Evolutionary conservation across 2,329 filamentous ascomycete genomes (phyloP).

Genomic region (Nigrospora osmanthi): DNA sequence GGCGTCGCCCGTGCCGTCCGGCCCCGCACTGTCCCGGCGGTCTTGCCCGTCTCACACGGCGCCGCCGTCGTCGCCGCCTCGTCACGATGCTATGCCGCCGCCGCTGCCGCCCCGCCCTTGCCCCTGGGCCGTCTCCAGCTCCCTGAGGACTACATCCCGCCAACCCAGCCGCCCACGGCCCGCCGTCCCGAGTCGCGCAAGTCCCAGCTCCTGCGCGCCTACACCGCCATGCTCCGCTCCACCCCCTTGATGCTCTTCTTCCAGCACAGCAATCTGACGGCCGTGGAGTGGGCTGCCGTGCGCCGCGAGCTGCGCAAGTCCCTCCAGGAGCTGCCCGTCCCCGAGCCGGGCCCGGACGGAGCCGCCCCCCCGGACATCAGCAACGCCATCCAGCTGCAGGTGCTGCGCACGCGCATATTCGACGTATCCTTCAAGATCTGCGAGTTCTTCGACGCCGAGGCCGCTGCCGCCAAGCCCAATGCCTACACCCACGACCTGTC

Average conservation of each 20-base stretch:
- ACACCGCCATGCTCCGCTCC: slow-evolving; percentile 80
- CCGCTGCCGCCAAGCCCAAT: slow-evolving; percentile 25
- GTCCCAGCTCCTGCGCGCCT: slow-evolving; percentile 77
- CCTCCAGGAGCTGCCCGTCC: slow-evolving; percentile 30
- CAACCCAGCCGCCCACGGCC: slow-evolving; percentile 79
- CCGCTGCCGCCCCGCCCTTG: slow-evolving; percentile 7
- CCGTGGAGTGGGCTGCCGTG: slow-evolving; percentile 67
- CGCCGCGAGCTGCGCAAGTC: slow-evolving; percentile 57
- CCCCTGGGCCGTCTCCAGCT: slow-evolving; percentile 20
- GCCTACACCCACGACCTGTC: slow-evolving; percentile 47
- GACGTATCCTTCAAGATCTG: slow-evolving; percentile 75
- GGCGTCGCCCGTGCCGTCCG: slow-evolving; percentile 1
- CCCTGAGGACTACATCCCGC: slow-evolving; percentile 45
- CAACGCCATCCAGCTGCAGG: slow-evolving; percentile 66
- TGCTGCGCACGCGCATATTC: slow-evolving; percentile 85
- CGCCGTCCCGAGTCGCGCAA: slow-evolving; percentile 83
- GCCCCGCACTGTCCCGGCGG: neutral
- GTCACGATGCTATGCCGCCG: slow-evolving; percentile 14
- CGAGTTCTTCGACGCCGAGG: slow-evolving; percentile 65
- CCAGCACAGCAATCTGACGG: slow-evolving; percentile 60
- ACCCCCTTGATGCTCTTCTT: slow-evolving; percentile 82
- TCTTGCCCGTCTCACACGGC: neutral
- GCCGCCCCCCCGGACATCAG: slow-evolving; percentile 40
- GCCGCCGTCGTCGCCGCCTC: slow-evolving; percentile 2
- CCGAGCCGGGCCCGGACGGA: slow-evolving; percentile 23